Conservation (phyloP, 2,329 filamentous ascomycete genomes). For the Pestalotiopsis sp. region DNA sequence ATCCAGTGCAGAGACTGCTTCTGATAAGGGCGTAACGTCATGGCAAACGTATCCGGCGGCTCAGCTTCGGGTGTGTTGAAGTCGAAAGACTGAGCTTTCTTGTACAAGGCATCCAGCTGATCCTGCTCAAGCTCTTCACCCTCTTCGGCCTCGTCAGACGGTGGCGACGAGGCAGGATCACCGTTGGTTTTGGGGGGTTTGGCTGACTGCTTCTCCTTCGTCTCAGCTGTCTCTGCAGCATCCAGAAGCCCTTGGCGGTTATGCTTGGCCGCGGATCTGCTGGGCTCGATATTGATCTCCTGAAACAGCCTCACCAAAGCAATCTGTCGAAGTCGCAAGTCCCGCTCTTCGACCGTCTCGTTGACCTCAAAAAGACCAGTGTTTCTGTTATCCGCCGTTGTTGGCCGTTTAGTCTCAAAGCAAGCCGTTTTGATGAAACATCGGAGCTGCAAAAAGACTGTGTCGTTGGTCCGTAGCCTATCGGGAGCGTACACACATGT, state of each 20-base stretch:
- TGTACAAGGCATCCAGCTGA: conserved; percentile 90
- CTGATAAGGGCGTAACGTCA: conserved; percentile 89
- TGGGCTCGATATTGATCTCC: conserved; percentile 82
- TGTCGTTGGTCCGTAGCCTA: conserved; percentile 84
- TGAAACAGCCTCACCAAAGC: conserved; percentile 87
- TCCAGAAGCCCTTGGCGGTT: conserved; percentile 83
- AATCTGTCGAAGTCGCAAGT: conserved; percentile 81
- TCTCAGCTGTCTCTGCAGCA: conserved; percentile 87
- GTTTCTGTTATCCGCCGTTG: conserved; percentile 69
- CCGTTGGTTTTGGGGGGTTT: conserved; percentile 31
- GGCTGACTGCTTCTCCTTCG: conserved; percentile 62
- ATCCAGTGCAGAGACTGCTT: conserved; percentile 97
- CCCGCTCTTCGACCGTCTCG: conserved; percentile 84
- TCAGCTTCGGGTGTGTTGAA: conserved; percentile 88
- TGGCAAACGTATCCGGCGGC: conserved; percentile 78
- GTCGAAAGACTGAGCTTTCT: conserved; percentile 95
- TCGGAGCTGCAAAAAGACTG: conserved; percentile 84
- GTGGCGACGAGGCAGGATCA: conserved; percentile 51
- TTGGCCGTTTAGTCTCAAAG: conserved; percentile 68
- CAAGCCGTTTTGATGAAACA: conserved; percentile 76
- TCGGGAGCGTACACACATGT: conserved; percentile 90
- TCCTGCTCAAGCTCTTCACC: conserved; percentile 92
- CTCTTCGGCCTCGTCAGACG: conserved; percentile 74
- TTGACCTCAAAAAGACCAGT: conserved; percentile 80
- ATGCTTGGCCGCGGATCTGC: conserved; percentile 71